Base-by-base conservation (phyloP, 805 yeast genomes). In the Sporopachydermia quercuum region DNA sequence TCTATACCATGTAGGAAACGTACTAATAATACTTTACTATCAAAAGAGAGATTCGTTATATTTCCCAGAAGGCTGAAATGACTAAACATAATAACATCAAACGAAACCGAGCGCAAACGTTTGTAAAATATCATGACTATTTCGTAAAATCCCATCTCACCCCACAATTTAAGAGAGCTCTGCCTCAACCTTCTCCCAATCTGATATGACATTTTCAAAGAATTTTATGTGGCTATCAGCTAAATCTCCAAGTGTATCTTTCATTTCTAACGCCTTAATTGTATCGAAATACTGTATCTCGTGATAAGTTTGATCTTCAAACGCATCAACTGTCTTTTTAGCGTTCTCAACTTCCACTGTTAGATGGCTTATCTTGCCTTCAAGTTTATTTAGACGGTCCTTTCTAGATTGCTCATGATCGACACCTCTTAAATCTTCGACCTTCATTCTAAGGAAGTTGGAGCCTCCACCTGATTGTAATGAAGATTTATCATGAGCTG, bases 211-310 rank as follows among this genome's bases (percentile, higher is more conserved):
- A 17, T 70, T 70, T 43, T 71, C 67, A 57, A 80, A 89, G 52
- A 82, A 85, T 18, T 70, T 67, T 41, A 83, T 74, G 57, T 89
- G 81, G 44, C 74, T 74, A 47, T 80, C 81, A 38, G 94, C 81
- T 42, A 89, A 63, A n/a, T 70, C 69, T 5, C 74, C 62, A 60
- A 89, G 66, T 1, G 93, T 71, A 19, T 68, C 66, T 51, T 78
- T 77, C 55, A 87, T 66, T 58, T 89, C 96, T 30, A 68, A 65
- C 19, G 83, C 73, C 57, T 86, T 86, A 45, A 84, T 80, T 16
- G 66, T 68, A 49, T 89, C 94, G 66, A 93, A 89, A 45, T 77
- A 62, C 18, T 65, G 61, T 33, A 75, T 66, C 50, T 75, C 82
- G 47, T 70, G 67, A 33, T 70, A 48, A 2, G 76, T 70, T 41